A percentile compares a stretch with the other conserved stretches of the same genome.
These are phyloP conservation scores for Solanum paucissectum DNA, from an alignment of 257 asterid genomes.

Conservation along the genomic window DNA sequence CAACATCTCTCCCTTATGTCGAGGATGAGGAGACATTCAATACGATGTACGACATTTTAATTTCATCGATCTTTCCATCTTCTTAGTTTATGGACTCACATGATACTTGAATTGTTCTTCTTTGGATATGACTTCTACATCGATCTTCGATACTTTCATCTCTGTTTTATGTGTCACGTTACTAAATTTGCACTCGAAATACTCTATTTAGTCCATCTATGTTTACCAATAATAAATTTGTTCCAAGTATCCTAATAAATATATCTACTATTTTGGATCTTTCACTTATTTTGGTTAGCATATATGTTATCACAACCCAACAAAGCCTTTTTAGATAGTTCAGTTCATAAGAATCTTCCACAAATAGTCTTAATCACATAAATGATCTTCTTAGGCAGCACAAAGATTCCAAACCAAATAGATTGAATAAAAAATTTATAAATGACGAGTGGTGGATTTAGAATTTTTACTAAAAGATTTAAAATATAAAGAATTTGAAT, in stretches of 20 bases:
- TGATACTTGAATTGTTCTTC: background rate
- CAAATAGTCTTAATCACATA: background rate
- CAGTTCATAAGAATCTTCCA: background rate
- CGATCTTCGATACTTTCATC: too few species aligned
- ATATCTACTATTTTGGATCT: background rate
- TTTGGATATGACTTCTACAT: background rate
- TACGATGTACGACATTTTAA: too few species aligned
- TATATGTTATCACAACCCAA: background rate
- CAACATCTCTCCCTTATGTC: too few species aligned
- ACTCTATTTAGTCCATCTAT: too few species aligned
- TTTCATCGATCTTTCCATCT: background rate
- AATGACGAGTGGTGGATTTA: background rate
- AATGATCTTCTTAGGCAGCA: background rate
- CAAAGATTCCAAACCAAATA: background rate
- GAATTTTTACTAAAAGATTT: too few species aligned
- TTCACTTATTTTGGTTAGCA: background rate
- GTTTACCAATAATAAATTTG: too few species aligned
- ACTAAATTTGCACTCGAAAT: too few species aligned
- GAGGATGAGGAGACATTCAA: background rate
- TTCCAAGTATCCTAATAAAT: too few species aligned
- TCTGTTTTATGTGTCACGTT: rapidly evolving
- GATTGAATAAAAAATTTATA: too few species aligned
- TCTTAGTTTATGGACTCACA: too few species aligned
- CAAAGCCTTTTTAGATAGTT: background rate
- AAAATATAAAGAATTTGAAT: background rate